Evolutionary conservation across 106 monocot species (phyloP).

Genomic region (Phalaenopsis aphrodite): DNA sequence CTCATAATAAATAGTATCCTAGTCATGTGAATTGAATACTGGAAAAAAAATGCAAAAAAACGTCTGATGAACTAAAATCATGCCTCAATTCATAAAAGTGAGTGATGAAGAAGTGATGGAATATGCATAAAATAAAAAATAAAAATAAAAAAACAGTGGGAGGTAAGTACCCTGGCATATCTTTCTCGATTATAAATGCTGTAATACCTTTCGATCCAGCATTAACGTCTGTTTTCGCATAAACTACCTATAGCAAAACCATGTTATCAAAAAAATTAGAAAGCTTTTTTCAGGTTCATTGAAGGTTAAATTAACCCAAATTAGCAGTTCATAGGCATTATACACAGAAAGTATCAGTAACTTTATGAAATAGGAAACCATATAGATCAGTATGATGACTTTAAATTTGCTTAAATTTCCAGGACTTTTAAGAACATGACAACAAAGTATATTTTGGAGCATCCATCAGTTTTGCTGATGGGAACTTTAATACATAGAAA

Average conservation of each 20-base stretch:
- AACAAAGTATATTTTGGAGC: background rate
- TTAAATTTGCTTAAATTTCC: background rate
- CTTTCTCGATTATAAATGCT: conserved; percentile 96
- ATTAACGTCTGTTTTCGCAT: conserved; percentile 81
- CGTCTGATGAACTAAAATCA: background rate
- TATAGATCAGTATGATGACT: background rate
- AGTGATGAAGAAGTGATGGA: background rate
- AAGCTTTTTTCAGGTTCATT: background rate
- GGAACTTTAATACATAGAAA: background rate
- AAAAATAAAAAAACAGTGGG: background rate
- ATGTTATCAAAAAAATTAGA: conserved; percentile 7
- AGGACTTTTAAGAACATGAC: background rate
- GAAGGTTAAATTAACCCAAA: background rate
- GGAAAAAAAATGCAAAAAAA: background rate
- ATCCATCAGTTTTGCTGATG: background rate
- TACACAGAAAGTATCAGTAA: background rate
- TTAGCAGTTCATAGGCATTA: background rate
- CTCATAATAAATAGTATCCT: background rate
- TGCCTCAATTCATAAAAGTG: background rate
- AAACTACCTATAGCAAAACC: conserved; percentile 64
- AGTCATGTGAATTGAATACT: background rate
- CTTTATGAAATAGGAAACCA: background rate
- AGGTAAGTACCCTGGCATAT: conserved; percentile 72
- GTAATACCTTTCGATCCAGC: conserved; percentile 98
- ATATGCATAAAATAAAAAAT: background rate